Base-by-base conservation (phyloP, 768 basidiomycete genomes). In the Boletales sp. region DNA sequence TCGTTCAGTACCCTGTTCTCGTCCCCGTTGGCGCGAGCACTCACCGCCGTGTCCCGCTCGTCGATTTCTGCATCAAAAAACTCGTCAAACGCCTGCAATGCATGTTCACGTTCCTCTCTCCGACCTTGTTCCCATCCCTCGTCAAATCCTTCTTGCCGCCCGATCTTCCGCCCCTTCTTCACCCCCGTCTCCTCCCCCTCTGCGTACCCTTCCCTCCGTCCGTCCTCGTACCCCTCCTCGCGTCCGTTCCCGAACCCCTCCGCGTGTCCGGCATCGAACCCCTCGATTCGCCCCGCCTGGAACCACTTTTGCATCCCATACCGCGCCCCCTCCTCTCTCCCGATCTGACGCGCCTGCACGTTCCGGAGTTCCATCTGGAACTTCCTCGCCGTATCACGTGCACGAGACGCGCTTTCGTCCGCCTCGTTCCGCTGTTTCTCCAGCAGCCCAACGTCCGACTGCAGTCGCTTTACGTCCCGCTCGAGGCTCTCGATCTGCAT, bases 21-120 rank as follows among this genome's bases (percentile, higher is more conserved):
- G 21, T 21, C 21, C 21, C 21, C 4, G 2, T 21, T 4, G 21
- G 13, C 31, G 8, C 31, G 31, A 32, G 7, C 21, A 67, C 66
- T 65, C 24, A 67, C 66, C 52, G 46, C 52, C 9, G 48, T 41
- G 31, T 63, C 61, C 1, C 44, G 48, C 9, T 60, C 59, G 52
- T 69, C 69, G 53, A 70, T 63, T 51, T 82, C 77, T 56, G 74
- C 66, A 19, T 69, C 68, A 46, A 83, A 64, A 64, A 82, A 80
- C 35, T 70, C 70, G 62, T 85, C 80, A 66, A 86, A 82, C 9
- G 79, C 80, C 43, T 77, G 74, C 24, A 82, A 51, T 1, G 81
- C 83, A 53, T 73, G 75, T 40, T 68, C 65, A 29, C 80, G 75
- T 63, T 82, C 82, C 55, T 79, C 77, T 47, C 63, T 70, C 52